A percentile compares a stretch with the other conserved stretches of the same genome.
phyloP scores from a whole-genome alignment of 1,139 yeast genomes.

The Pneumocystis murina region DNA sequence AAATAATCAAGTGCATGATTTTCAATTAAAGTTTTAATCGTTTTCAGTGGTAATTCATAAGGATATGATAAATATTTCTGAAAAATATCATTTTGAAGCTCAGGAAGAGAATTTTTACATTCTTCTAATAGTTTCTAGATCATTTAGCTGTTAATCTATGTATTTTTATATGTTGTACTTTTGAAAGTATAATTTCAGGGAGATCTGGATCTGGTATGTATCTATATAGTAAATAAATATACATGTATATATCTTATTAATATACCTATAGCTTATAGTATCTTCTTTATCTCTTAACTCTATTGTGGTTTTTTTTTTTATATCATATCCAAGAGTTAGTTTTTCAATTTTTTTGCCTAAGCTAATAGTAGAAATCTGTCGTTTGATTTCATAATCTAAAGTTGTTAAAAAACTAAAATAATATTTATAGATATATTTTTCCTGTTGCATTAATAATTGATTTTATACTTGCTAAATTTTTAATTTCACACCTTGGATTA shows the following conservation, averaged over 20 bases:
- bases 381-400: conserved; percentile 43
- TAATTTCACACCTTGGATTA: conserved; percentile 67
- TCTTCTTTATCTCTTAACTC: conserved; percentile 63
- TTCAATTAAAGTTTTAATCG: not conserved
- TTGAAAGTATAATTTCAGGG: conserved; percentile 36
- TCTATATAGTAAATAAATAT: conserved; percentile 1
- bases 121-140: conserved; percentile 1
- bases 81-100: not conserved
- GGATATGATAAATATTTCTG: not conserved
- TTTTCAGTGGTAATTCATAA: not conserved
- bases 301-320: conserved; percentile 38
- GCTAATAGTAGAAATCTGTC: conserved; percentile 41
- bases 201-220: conserved; percentile 92
- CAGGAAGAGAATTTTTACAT: conserved; percentile 1
- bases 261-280: conserved; percentile 57
- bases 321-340: conserved; percentile 92
- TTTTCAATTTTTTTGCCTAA: conserved; percentile 30
- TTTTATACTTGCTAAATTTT: conserved; percentile 71
- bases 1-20: not conserved
- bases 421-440: not conserved
- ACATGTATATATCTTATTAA: too few species aligned
- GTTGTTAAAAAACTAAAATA: not conserved
- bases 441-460: conserved; percentile 64
- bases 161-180: conserved; percentile 21
- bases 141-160: conserved; percentile 6